A percentile compares a stretch with the other conserved stretches of the same genome.
These are phyloP conservation scores for Neurospora terricola DNA, from an alignment of 495 filamentous ascomycete genomes.

Conservation along the genomic window DNA sequence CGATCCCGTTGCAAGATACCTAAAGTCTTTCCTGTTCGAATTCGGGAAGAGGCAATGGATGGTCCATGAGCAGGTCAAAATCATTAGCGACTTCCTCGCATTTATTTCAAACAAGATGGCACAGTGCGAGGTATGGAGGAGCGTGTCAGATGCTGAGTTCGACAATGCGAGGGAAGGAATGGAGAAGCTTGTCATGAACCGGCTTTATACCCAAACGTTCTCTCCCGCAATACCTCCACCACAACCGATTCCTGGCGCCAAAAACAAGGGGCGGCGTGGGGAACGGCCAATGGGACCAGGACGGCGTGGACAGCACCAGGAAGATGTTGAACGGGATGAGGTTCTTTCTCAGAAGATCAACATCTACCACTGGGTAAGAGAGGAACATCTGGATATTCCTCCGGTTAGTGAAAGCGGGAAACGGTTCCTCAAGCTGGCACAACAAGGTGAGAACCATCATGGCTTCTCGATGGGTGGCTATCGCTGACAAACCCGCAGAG, in stretches of 20 bases:
- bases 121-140: constrained; percentile 94
- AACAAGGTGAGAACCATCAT: constrained; percentile 53
- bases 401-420: constrained; percentile 73
- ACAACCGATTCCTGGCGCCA: constrained; percentile 59
- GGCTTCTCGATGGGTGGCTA: neutral
- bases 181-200: constrained; percentile 99
- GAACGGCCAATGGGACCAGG: constrained; percentile 70
- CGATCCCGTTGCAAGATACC: constrained; percentile 90
- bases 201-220: constrained; percentile 92
- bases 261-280: constrained; percentile 55
- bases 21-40: constrained; percentile 86
- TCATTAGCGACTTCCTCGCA: constrained; percentile 91
- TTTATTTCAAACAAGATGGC: constrained; percentile 99
- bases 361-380: constrained; percentile 91
- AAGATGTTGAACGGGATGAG: constrained; percentile 95
- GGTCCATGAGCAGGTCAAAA: constrained; percentile 99
- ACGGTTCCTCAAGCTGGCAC: constrained; percentile 79
- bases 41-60: constrained; percentile 99
- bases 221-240: constrained; percentile 83
- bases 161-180: constrained; percentile 98
- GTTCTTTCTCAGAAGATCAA: constrained; percentile 89
- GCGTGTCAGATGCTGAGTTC: constrained; percentile 92
- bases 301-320: constrained; percentile 88
- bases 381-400: constrained; percentile 91
- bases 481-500: constrained; percentile 45